Percentiles rank a stretch among this genome's conserved stretches.
Conservation (phyloP, 2,329 filamentous ascomycete genomes). For the Aspergillus puulaauensis region DNA sequence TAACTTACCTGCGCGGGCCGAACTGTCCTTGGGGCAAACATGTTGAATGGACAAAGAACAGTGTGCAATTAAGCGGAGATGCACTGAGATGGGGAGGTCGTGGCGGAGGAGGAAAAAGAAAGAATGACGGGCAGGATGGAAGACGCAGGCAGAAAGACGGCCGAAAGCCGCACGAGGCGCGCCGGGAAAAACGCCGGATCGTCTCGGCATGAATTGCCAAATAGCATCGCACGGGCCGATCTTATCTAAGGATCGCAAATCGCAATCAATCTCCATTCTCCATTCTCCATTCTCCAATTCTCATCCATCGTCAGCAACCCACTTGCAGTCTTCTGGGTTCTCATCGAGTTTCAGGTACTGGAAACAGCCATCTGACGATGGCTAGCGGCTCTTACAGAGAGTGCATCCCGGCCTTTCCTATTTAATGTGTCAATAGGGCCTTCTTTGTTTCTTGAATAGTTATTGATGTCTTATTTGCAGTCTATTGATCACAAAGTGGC, state of each 20-base stretch:
- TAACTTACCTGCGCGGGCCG: conserved; percentile 43
- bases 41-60: conserved; percentile 24
- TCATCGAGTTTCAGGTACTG: not conserved
- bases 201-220: conserved; percentile 30
- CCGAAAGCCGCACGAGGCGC: conserved; percentile 15
- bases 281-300: not conserved
- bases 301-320: not conserved
- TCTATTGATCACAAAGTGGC: not conserved
- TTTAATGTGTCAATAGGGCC: conserved; percentile 11
- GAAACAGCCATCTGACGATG: no score
- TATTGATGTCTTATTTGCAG: conserved; percentile 6
- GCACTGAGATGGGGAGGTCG: not conserved
- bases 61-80: conserved; percentile 10
- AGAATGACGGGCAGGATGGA: not conserved
- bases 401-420: conserved; percentile 1
- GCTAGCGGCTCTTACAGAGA: not conserved
- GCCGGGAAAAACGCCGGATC: conserved; percentile 37
- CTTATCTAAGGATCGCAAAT: conserved; percentile 17
- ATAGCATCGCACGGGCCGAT: conserved; percentile 19
- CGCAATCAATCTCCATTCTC: not conserved
- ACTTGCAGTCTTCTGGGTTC: no score
- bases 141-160: conserved; percentile 11
- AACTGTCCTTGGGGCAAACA: conserved; percentile 43
- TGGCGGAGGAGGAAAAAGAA: conserved; percentile 10
- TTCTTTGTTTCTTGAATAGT: conserved; percentile 1